Conservation (phyloP, 1,139 yeast genomes). For the Saccharomyces hybrid region DNA sequence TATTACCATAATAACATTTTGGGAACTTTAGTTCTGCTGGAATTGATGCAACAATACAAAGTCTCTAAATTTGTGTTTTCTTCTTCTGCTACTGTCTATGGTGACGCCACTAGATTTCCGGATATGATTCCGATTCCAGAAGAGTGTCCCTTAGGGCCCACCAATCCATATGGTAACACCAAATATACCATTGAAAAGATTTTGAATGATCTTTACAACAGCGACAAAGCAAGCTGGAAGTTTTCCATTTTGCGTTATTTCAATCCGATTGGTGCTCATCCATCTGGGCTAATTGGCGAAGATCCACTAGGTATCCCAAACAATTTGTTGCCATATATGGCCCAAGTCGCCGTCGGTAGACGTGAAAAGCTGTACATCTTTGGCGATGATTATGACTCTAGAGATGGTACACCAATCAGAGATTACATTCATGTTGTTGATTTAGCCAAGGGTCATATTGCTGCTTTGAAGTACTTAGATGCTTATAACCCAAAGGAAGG, state of each 20-base stretch:
- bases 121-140: conserved; percentile 78
- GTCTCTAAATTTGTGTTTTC: conserved; percentile 63
- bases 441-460: conserved; percentile 71
- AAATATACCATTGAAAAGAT: conserved; percentile 60
- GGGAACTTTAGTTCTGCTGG: conserved; percentile 56
- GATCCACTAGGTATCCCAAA: conserved; percentile 75
- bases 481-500: conserved; percentile 37
- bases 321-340: conserved; percentile 65
- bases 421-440: conserved; percentile 81
- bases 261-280: conserved; percentile 83
- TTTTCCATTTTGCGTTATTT: conserved; percentile 68
- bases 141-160: conserved; percentile 67
- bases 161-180: conserved; percentile 72
- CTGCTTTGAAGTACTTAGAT: conserved; percentile 58
- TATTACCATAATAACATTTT: conserved; percentile 65
- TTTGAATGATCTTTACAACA: conserved; percentile 47
- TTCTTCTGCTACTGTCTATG: conserved; percentile 79
- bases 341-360: conserved; percentile 72
- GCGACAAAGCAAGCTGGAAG: conserved; percentile 44
- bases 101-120: conserved; percentile 69
- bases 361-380: conserved; percentile 56
- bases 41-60: conserved; percentile 42
- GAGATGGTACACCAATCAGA: conserved; percentile 76
- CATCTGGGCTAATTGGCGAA: conserved; percentile 72
- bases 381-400: conserved; percentile 61